Base-by-base conservation (phyloP, 129 eudicot genomes). In the Chrysanthemum lavandulifolium region DNA sequence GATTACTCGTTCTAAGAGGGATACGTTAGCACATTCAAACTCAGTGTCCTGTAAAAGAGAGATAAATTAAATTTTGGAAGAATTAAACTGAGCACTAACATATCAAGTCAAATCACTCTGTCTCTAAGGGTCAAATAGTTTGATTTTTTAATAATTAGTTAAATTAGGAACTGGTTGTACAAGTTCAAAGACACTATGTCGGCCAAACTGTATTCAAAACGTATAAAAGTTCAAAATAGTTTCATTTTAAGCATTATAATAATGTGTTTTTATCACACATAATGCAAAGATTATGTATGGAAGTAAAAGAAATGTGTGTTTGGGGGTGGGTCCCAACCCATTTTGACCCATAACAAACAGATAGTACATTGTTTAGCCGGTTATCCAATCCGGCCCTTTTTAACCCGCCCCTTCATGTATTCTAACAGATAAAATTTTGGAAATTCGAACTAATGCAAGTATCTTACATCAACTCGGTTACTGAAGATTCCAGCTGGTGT, bases 401-500 rank as follows among this genome's bases (percentile, higher is more conserved):
- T 13, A 14, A 53, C 18, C 16, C n/a, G 7, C 19, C 18, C 31
- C 19, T 58, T 58, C 29, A 21, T 36, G 68, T 64, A 18, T 63
- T 15, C 27, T 3, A 23, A 64, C 0, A 5, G 18, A 43, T 45
- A 11, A 45, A 0, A 8, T 67, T 47, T 4, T 13, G 45, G 49
- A 29, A 16, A 10, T 15, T 25, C 52, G 15, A 43, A 73, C 25
- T 61, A 14, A 21, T 61, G 69, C 21, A 51, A 73, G 29, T 31
- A 71, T 62, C 88, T 82, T 50, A 91, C 97, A 77, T 89, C 96
- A 40, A 86, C 86, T 27, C 97, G 87, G 65, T 83, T 88, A 19
- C 83, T 79, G 79, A 95, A 95, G 61, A 95, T 95, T 66, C 97
- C 97, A 72, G 87, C 90, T 10, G 99, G 99, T 12, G 86, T 79